Evolutionary conservation across 2,329 filamentous ascomycete species (phyloP).

Genomic region (Alternaria atra): DNA sequence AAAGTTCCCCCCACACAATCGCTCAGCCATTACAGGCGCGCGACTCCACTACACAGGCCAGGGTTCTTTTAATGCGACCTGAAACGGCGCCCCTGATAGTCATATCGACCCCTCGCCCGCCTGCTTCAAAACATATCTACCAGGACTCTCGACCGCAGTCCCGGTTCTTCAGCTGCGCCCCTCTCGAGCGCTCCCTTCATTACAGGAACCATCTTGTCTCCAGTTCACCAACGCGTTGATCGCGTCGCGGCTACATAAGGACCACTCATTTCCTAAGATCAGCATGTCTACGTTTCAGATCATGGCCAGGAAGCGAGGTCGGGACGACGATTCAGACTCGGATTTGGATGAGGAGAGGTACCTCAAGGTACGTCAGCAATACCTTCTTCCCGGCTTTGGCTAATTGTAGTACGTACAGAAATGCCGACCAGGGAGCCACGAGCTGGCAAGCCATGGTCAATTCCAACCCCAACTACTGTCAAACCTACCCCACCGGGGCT

Average conservation of each 20-base stretch:
- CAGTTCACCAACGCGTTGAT: slow-evolving; percentile 34
- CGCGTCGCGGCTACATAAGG: slow-evolving; percentile 22
- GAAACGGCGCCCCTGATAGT: slow-evolving; percentile 49
- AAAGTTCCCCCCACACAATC: slow-evolving; percentile 21
- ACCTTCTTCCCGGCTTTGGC: slow-evolving; percentile 9
- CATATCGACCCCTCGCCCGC: slow-evolving; percentile 30
- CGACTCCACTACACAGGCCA: slow-evolving; percentile 23
- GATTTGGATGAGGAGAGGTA: slow-evolving; percentile 44
- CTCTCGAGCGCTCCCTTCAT: slow-evolving; percentile 22
- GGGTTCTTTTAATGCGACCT: slow-evolving; percentile 39
- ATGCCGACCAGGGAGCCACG: slow-evolving; percentile 36
- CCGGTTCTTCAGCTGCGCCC: slow-evolving; percentile 21
- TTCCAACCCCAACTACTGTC: slow-evolving; percentile 27
- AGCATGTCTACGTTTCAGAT: slow-evolving; percentile 45
- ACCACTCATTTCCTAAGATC: slow-evolving; percentile 12
- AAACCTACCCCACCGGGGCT: slow-evolving; percentile 34
- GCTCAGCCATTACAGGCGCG: slow-evolving; percentile 18
- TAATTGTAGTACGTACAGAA: slow-evolving; percentile 34
- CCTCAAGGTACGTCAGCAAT: slow-evolving; percentile 37
- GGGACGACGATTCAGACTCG: slow-evolving; percentile 47
- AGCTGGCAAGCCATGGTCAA: slow-evolving; percentile 29
- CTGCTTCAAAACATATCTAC: slow-evolving; percentile 45
- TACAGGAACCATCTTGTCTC: slow-evolving; percentile 17
- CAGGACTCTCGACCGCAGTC: slow-evolving; percentile 24
- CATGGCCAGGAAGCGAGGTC: slow-evolving; percentile 41